These are phyloP conservation scores for Lecanosticta acicola DNA, from an alignment of 2,329 filamentous ascomycete genomes.

Conservation along the genomic window DNA sequence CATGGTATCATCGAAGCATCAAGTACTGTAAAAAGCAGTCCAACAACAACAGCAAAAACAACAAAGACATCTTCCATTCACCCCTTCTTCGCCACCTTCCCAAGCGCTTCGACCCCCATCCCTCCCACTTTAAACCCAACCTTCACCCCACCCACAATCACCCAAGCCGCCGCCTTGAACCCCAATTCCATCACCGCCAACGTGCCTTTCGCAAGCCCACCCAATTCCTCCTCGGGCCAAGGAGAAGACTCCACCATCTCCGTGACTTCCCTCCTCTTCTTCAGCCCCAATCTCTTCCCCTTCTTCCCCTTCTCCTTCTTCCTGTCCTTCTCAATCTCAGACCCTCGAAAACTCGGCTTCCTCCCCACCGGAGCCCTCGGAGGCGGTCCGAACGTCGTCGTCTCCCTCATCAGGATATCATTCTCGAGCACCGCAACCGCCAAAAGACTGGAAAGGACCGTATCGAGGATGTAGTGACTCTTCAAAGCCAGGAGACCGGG, in stretches of 20 bases:
- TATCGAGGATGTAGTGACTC: slow-evolving; percentile 44
- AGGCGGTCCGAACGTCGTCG: slow-evolving; percentile 30
- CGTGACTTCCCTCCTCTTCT: slow-evolving; percentile 15
- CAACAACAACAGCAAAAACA: not conserved
- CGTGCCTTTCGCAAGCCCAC: slow-evolving; percentile 36
- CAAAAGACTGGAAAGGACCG: slow-evolving; percentile 38
- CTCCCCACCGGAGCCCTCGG: slow-evolving; percentile 19
- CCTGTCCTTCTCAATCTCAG: not conserved
- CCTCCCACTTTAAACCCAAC: slow-evolving; percentile 35
- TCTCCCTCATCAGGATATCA: slow-evolving; percentile 26
- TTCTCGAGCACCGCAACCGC: slow-evolving; percentile 44
- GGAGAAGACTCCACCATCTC: slow-evolving; percentile 18
- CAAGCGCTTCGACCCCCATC: slow-evolving; percentile 35
- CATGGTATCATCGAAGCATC: slow-evolving; percentile 9
- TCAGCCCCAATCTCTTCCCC: too few relatives aligned
- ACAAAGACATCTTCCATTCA: slow-evolving; percentile 10
- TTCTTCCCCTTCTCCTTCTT: slow-evolving; percentile 16
- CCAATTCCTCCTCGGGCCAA: slow-evolving; percentile 33
- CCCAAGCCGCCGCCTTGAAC: slow-evolving; percentile 40
- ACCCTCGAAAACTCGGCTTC: not conserved
- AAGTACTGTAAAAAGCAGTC: not conserved
- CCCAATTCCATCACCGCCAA: slow-evolving; percentile 38
- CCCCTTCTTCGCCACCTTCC: slow-evolving; percentile 35
- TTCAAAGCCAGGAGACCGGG: slow-evolving; percentile 39
- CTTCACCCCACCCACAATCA: slow-evolving; percentile 39